These are phyloP conservation scores for Balansia obtecta DNA, from an alignment of 2,329 filamentous ascomycete species.

Conservation along the genomic window DNA sequence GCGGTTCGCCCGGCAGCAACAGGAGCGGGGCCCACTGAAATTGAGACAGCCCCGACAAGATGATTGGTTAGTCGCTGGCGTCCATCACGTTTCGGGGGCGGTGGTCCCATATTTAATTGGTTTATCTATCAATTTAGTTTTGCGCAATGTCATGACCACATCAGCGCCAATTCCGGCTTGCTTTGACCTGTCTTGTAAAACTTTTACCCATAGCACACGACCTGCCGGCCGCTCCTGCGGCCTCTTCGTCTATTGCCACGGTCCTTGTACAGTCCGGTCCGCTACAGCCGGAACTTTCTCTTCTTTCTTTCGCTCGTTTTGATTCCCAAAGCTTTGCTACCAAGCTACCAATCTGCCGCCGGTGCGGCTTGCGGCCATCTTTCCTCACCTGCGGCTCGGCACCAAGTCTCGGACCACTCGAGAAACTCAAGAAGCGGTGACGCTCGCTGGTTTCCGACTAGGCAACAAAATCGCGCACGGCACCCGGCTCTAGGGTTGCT, in stretches of 20 bases:
- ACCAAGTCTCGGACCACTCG: not conserved
- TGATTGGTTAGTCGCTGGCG: conserved; percentile 4
- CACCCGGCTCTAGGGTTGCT: conserved; percentile 3
- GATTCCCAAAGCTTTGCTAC: not conserved
- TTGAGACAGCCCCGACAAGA: not conserved
- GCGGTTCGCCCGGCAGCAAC: not conserved
- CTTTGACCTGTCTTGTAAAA: not conserved
- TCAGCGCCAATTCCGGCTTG: not conserved
- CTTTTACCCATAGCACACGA: not conserved
- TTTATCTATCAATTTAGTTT: not conserved
- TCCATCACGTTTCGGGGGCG: not conserved
- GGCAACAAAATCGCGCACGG: conserved; percentile 1
- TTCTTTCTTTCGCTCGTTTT: not conserved
- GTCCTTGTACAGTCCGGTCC: not conserved
- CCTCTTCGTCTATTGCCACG: not conserved
- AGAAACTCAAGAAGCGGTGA: not conserved
- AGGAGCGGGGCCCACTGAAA: not conserved
- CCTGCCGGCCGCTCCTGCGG: not conserved
- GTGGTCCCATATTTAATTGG: not conserved
- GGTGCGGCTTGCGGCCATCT: not conserved
- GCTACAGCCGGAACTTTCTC: not conserved
- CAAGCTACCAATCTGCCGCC: not conserved
- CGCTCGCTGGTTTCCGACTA: not conserved
- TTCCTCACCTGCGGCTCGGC: not conserved
- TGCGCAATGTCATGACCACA: conserved; percentile 2